These are phyloP conservation scores for Penicillium corylophilum DNA, from an alignment of 2,329 filamentous ascomycete species.

Conservation along the genomic window DNA sequence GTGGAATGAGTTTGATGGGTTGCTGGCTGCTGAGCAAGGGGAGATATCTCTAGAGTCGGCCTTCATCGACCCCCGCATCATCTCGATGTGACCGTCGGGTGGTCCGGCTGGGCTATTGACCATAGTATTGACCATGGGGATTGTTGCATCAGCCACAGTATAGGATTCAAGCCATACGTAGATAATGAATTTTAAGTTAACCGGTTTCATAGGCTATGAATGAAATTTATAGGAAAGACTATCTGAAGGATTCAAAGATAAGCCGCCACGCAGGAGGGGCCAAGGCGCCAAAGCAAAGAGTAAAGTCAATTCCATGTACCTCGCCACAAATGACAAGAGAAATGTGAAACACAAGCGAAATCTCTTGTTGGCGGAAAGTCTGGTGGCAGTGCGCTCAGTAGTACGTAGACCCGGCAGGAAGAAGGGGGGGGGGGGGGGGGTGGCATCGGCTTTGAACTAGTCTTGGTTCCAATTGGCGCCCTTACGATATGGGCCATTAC, in stretches of 20 bases:
- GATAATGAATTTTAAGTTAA: too few relatives aligned
- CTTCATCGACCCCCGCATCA: slow-evolving; percentile 18
- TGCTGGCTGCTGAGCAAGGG: slow-evolving; percentile 32
- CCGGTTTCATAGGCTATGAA: background rate
- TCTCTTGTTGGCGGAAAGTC: background rate
- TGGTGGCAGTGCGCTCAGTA: background rate
- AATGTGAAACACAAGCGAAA: slow-evolving; percentile 20
- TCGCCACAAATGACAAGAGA: slow-evolving; percentile 13
- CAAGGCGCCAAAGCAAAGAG: background rate
- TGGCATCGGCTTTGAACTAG: background rate
- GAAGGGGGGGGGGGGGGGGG: background rate
- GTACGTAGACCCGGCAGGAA: background rate
- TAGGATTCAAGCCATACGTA: too few relatives aligned
- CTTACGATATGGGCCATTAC: background rate
- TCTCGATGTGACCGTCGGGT: slow-evolving; percentile 6
- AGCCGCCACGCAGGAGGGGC: background rate
- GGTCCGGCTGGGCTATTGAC: background rate
- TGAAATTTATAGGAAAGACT: too few relatives aligned
- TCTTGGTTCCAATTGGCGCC: background rate
- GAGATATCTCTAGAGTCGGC: slow-evolving; percentile 7
- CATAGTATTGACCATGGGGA: background rate
- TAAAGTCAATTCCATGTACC: background rate
- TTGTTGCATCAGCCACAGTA: background rate
- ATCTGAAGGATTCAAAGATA: background rate
- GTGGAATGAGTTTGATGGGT: slow-evolving; percentile 41